Evolutionary conservation across 768 basidiomycete genomes (phyloP).

Genomic region (Termitomyces heimii): DNA sequence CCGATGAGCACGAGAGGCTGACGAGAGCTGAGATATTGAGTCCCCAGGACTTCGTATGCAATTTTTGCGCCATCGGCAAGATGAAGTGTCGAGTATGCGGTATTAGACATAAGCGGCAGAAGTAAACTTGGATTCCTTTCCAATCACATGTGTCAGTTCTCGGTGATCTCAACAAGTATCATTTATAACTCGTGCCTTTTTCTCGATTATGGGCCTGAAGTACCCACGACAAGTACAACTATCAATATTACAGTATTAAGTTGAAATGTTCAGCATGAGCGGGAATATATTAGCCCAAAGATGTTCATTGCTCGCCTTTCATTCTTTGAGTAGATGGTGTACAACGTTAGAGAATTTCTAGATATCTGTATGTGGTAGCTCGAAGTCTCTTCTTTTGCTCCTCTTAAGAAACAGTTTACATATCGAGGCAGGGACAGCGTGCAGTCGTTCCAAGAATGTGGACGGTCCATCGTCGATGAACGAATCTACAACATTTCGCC

Average conservation of each 20-base stretch:
- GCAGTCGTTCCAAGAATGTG: background rate
- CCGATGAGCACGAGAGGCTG: conserved; percentile 36
- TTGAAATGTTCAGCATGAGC: background rate
- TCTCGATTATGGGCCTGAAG: too few relatives aligned
- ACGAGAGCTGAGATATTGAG: conserved; percentile 20
- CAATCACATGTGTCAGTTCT: too few relatives aligned
- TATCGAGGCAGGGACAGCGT: background rate
- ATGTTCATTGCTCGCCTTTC: background rate
- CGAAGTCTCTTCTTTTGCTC: background rate
- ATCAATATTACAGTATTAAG: background rate
- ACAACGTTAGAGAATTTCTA: too few relatives aligned
- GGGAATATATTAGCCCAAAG: background rate
- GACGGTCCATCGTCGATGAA: conserved; percentile 19
- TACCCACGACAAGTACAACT: too few relatives aligned
- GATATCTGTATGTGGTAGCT: background rate
- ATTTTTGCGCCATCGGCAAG: conserved; percentile 37
- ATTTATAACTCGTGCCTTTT: too few relatives aligned
- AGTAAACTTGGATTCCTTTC: background rate
- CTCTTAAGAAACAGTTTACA: background rate
- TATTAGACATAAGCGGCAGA: background rate
- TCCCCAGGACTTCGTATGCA: conserved; percentile 35
- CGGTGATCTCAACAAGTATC: too few relatives aligned
- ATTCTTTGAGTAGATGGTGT: background rate
- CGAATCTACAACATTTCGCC: conserved; percentile 25
- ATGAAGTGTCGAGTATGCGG: conserved; percentile 16